A percentile compares a stretch with the other conserved stretches of the same genome.
Evolutionary conservation across 805 yeast species (phyloP).

Genomic region (Cyberlindnera misumaiensis): DNA sequence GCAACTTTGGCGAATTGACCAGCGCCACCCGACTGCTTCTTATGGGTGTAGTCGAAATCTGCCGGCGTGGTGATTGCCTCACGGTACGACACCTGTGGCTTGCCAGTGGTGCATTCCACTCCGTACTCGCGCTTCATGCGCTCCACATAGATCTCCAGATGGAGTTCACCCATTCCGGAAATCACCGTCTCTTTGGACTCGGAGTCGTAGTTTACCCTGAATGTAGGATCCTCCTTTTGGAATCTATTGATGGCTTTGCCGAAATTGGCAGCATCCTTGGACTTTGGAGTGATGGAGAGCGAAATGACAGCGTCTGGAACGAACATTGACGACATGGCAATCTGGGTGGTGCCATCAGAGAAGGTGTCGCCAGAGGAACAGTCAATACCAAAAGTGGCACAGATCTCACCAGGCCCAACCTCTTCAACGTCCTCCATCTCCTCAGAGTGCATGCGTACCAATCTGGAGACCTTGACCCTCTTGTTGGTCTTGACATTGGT

Average conservation of each 20-base stretch:
- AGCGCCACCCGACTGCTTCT: conserved; percentile 98
- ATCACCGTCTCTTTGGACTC: conserved; percentile 93
- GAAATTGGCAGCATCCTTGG: conserved; percentile 82
- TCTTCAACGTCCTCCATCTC: conserved; percentile 98
- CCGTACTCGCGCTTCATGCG: conserved; percentile 97
- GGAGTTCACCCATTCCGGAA: conserved; percentile 98
- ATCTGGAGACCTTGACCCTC: conserved; percentile 84
- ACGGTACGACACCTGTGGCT: conserved; percentile 97
- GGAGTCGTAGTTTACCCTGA: conserved; percentile 81
- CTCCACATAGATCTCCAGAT: conserved; percentile 94
- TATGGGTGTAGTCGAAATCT: conserved; percentile 88
- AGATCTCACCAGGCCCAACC: conserved; percentile 95
- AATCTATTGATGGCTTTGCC: conserved; percentile 96
- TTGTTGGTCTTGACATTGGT: conserved; percentile 88
- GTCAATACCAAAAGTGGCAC: conserved; percentile 98
- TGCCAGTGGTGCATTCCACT: conserved; percentile 91
- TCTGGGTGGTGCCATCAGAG: conserved; percentile 71
- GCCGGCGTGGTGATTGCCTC: conserved; percentile 76
- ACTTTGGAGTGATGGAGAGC: conserved; percentile 78
- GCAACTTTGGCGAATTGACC: conserved; percentile 98
- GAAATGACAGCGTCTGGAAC: conserved; percentile 99
- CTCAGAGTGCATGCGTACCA: conserved; percentile 97
- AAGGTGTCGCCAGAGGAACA: conserved; percentile 99
- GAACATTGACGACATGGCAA: conserved; percentile 95
- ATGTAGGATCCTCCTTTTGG: conserved; percentile 98